Evolutionary conservation across 352 stramenopile species (phyloP), one percentile per base, ranked within the genome.

Genomic region (Globisporangium echinulatum): DNA sequence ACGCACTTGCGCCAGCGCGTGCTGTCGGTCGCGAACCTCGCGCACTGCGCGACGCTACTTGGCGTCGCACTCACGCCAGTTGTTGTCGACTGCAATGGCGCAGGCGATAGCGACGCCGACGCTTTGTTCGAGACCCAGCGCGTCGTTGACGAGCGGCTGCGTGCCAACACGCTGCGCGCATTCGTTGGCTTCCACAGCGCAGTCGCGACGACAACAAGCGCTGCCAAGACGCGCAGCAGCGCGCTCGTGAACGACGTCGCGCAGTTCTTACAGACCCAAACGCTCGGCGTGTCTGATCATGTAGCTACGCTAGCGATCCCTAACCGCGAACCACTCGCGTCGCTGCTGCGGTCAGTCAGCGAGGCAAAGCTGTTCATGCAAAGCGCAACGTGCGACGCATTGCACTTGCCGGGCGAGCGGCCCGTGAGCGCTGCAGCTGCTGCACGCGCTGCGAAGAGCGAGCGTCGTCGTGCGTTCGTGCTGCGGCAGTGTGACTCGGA

Each of bases 111-210:
- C 4, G 39, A 39, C 5, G 40, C 6, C 7, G 44, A 38, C n/a
- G 44, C 69, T 10, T 40, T 51, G 25, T 33, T 33, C 14, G 53
- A 68, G 42, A 52, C 44, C 11, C 65, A 66, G 19, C 66, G 65
- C 36, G 54, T 68, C 4, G 63, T 70, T 8, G 68, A 85, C 15
- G 73, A 87, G 19, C 67, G 76, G 11, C 55, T 75, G 42, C 58
- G 67, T 10, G 78, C 78, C 8, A 86, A 88, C 60, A 83, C 81
- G 0, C 67, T 93, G 17, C 81, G 83, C 17, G 79, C 81, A 1
- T 84, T 89, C 58, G 76, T 89, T 7, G 81, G 83, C 0, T 93
- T 77, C 64, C 70, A 88, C 49, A 91, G 80, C 42, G 77, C 82
- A 1, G 59, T 86, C 14, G 74, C 71, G 4, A 75, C 70, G 4